phyloP scores from a whole-genome alignment of 352 stramenopile species.

The Poterioochromonas sp. region DNA sequence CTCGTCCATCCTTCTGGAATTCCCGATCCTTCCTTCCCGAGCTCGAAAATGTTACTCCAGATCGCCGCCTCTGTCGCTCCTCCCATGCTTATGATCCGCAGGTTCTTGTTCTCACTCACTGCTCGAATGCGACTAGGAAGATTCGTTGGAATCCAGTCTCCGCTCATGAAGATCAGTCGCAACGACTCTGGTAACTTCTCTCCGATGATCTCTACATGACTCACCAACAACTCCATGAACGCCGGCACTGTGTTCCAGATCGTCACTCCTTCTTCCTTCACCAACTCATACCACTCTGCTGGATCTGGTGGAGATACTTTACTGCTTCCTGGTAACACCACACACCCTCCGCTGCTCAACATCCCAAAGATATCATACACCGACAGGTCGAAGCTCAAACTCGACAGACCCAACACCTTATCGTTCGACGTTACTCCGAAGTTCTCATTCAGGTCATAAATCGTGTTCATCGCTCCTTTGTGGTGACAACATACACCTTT shows the following conservation, averaged over 20 bases:
- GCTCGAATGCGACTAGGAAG: slow-evolving; percentile 28
- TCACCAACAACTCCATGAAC: slow-evolving; percentile 36
- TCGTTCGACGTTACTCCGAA: slow-evolving; percentile 12
- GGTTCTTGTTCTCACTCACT: not conserved
- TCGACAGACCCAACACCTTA: slow-evolving; percentile 32
- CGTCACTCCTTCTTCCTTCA: slow-evolving; percentile 7
- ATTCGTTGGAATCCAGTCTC: slow-evolving; percentile 34
- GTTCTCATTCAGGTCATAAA: slow-evolving; percentile 32
- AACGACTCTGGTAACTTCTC: not conserved
- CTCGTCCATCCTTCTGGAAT: slow-evolving; percentile 26
- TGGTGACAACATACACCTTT: slow-evolving; percentile 39
- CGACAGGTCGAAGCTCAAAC: slow-evolving; percentile 38
- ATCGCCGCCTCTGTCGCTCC: slow-evolving; percentile 40
- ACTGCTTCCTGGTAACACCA: slow-evolving; percentile 25
- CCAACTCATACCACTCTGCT: slow-evolving; percentile 18
- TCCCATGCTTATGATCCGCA: slow-evolving; percentile 27
- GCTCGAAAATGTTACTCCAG: slow-evolving; percentile 34
- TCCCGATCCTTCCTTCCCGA: not conserved
- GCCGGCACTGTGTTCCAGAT: slow-evolving; percentile 41
- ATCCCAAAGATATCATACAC: slow-evolving; percentile 42
- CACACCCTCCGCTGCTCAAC: not conserved
- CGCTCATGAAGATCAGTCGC: slow-evolving; percentile 25
- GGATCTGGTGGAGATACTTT: slow-evolving; percentile 23
- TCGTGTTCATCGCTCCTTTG: slow-evolving; percentile 36
- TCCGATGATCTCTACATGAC: not conserved